Evolutionary conservation across 2,329 filamentous ascomycete genomes (phyloP).

Genomic region (Acrodontium crateriforme): DNA sequence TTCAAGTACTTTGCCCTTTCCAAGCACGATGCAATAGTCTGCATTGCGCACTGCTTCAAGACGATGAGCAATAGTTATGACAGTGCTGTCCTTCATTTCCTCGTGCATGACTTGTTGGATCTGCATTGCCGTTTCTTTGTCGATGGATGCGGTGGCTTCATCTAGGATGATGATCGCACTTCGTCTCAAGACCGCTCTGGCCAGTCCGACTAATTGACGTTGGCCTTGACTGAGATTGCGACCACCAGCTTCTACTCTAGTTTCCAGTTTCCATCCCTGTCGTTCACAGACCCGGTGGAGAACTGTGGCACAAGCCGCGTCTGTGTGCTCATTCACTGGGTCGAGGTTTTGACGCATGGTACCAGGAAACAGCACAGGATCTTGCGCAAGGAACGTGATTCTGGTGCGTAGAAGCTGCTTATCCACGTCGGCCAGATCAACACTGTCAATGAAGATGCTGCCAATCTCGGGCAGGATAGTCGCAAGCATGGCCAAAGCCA

Average conservation of each 20-base stretch:
- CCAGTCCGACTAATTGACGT: slow-evolving; percentile 49
- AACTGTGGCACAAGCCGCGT: slow-evolving; percentile 40
- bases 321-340: slow-evolving; percentile 42
- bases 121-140: slow-evolving; percentile 44
- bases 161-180: slow-evolving; percentile 51
- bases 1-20: slow-evolving; percentile 35
- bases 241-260: slow-evolving; percentile 45
- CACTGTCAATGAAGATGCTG: slow-evolving; percentile 44
- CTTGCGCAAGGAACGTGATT: slow-evolving; percentile 55
- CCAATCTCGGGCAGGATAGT: slow-evolving; percentile 42
- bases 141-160: slow-evolving; percentile 52
- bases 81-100: slow-evolving; percentile 44
- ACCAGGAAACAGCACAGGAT: slow-evolving; percentile 51
- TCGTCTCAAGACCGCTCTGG: slow-evolving; percentile 47
- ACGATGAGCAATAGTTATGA: slow-evolving; percentile 53
- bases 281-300: slow-evolving; percentile 40
- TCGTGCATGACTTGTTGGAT: slow-evolving; percentile 43
- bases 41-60: slow-evolving; percentile 48
- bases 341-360: slow-evolving; percentile 50
- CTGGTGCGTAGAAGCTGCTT: slow-evolving; percentile 46
- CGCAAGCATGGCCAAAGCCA: slow-evolving; percentile 47
- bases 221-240: slow-evolving; percentile 52
- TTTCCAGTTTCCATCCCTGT: slow-evolving; percentile 43
- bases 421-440: slow-evolving; percentile 46
- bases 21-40: slow-evolving; percentile 41